Base-by-base conservation (phyloP, 805 yeast genomes). In the Zygosaccharomyces pseudorouxii region DNA sequence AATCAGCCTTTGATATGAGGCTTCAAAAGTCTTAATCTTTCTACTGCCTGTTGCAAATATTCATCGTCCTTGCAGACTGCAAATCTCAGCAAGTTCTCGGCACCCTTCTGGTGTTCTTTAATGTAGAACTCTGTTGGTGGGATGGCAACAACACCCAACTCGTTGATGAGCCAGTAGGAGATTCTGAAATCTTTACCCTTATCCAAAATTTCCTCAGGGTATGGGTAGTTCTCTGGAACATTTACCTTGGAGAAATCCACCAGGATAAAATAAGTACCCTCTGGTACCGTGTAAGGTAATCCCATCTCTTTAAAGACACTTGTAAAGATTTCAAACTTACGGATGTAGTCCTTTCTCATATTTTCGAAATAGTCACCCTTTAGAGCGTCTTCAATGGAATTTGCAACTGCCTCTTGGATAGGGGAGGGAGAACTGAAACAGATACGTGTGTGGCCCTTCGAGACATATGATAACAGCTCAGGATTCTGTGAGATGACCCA, bases 41-140 rank as follows among this genome's bases (percentile, higher is more conserved):
- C 78, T 19, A 84, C 96, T 0, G 98, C 97, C 56, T 84, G 88
- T 55, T 80, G 82, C 55, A 93, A 75, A 50, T 87, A 75, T 4
- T 72, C 76, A 63, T 93, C 95, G 58, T 86, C 96, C 71, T 93
- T 93, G 75, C 99, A 93, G 16, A 93, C 95, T 12, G 99, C 98
- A 67, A 93, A 90, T 63, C 99, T 81, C 52, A 93, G 72, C 63
- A 89, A 79, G 58, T 87, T 83, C 63, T 90, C 96, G 48, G 92
- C 89, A 14, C 83, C 80, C 48, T 78, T 73, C 28, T 86, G 89
- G 55, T 85, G 81, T 51, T 79, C 81, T 8, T 81, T 78, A 38
- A 82, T 77, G 60, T 87, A 81, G 62, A 93, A 93, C 68, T 92
- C 98, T n/a, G 96, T 85, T 25, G 98, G 98, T 9, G 99, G 99